phyloP scores from a whole-genome alignment of 345 rosid species.

The Populus simonii region DNA sequence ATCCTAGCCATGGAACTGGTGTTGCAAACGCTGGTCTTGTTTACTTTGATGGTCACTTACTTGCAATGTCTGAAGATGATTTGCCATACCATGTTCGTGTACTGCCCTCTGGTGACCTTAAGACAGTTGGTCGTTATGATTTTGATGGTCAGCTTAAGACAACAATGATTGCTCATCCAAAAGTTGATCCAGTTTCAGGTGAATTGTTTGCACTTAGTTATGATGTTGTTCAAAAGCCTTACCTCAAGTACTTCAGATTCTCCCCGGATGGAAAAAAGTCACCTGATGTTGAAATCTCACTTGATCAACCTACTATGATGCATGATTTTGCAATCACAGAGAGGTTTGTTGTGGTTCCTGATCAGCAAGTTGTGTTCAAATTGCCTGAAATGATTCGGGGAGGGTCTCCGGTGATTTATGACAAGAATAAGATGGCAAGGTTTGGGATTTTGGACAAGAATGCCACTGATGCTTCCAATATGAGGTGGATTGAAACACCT shows the following conservation, averaged over 20 bases:
- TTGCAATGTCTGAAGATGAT: slow-evolving; percentile 93
- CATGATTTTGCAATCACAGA: slow-evolving; percentile 86
- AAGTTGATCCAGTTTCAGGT: slow-evolving; percentile 66
- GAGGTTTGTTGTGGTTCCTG: slow-evolving; percentile 72
- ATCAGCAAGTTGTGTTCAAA: slow-evolving; percentile 85
- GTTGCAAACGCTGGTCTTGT: slow-evolving; percentile 88
- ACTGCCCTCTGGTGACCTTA: slow-evolving; percentile 55
- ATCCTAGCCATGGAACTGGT: slow-evolving; percentile 64
- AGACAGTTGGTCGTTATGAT: slow-evolving; percentile 65
- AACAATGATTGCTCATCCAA: slow-evolving; percentile 93
- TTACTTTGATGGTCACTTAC: slow-evolving; percentile 60
- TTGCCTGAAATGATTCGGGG: slow-evolving; percentile 72
- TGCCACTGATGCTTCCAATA: slow-evolving; percentile 39
- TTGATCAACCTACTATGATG: slow-evolving; percentile 78
- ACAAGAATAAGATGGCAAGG: slow-evolving; percentile 63
- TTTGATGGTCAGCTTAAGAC: slow-evolving; percentile 55
- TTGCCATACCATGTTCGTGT: slow-evolving; percentile 72
- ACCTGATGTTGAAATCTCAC: slow-evolving; percentile 60
- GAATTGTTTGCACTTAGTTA: slow-evolving; percentile 77
- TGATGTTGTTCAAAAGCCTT: slow-evolving; percentile 73
- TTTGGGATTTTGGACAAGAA: slow-evolving; percentile 73
- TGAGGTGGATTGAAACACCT: slow-evolving; percentile 66
- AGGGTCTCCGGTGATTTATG: slow-evolving; percentile 82
- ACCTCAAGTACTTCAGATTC: slow-evolving; percentile 67
- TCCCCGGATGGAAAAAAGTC: slow-evolving; percentile 64